Base-by-base conservation (phyloP, 2,329 filamentous ascomycete genomes). In the Colletotrichum coccodes region DNA sequence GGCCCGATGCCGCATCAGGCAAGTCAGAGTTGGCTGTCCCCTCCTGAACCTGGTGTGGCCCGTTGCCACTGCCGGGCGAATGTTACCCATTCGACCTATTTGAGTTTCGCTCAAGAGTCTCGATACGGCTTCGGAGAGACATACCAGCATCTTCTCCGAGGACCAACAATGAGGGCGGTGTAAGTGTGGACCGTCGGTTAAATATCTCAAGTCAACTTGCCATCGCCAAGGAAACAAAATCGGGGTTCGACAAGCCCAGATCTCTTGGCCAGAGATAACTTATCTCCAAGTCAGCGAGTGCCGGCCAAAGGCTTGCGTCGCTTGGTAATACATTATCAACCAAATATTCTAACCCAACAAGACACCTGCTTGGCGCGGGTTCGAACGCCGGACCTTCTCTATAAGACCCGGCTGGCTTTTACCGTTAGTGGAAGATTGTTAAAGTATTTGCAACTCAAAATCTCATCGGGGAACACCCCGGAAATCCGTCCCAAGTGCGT, bases 221-320 rank as follows among this genome's bases (percentile, higher is more conserved):
- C 28, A 42, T 47, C 34, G 60, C 60, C 65, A 68, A 65, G 65
- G 16, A 34, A 46, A 3, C 47, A 42, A 54, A 32, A 44, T 30
- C n/a, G 21, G 38, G 47, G 30, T 42, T 4, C n/a, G 12, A 44
- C 36, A 42, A 47, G 38, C 26, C 38, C 40, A 26, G 16, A 60
- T 64, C 60, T 65, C 60, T 65, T 68, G 65, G 65, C 65, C 21
- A 32, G 34, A 53, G 60, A 64, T 64, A 59, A 54, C 26, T 34
- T 42, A 52, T 58, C 50, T 38, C 14, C n/a, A 34, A 11, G 6
- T 34, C 18, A 14, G 34, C 1, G 12, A 47, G 23, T 64, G 34
- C 54, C 26, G 23, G 18, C 26, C 16, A n/a, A 26, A 21, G 23
- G 26, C 36, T 8, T n/a, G n/a, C n/a, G n/a, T n/a, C n/a, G n/a